Evolutionary conservation across 768 basidiomycete genomes (phyloP).

Genomic region (Roridomyces roridus): DNA sequence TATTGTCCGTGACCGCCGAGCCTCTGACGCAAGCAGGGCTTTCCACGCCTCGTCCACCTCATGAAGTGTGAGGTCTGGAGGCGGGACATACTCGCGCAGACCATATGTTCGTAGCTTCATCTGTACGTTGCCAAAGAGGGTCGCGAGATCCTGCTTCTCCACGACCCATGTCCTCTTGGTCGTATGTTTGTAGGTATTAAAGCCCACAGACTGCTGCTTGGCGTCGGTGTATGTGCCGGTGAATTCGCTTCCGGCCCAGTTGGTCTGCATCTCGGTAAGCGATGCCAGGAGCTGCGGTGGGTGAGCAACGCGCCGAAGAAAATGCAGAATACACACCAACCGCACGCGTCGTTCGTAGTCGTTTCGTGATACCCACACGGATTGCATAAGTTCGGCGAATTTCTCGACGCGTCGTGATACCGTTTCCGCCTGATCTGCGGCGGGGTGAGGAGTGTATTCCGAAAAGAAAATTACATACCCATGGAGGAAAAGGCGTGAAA

Average conservation of each 20-base stretch:
- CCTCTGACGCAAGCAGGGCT: slow-evolving; percentile 74
- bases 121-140: slow-evolving; percentile 91
- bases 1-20: slow-evolving; percentile 76
- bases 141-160: slow-evolving; percentile 87
- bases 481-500: slow-evolving; percentile 99
- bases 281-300: slow-evolving; percentile 64
- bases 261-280: slow-evolving; percentile 67
- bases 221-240: slow-evolving; percentile 83
- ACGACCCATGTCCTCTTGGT: slow-evolving; percentile 88
- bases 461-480: slow-evolving; percentile 57
- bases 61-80: slow-evolving; percentile 65
- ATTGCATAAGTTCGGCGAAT: slow-evolving; percentile 95
- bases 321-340: slow-evolving; percentile 49
- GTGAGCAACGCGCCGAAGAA: slow-evolving; percentile 5
- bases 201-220: slow-evolving; percentile 73
- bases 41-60: slow-evolving; percentile 86
- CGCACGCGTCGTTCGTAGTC: slow-evolving; percentile 92
- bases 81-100: slow-evolving; percentile 83
- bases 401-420: slow-evolving; percentile 93
- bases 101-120: slow-evolving; percentile 94
- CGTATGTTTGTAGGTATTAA: slow-evolving; percentile 83
- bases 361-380: slow-evolving; percentile 84
- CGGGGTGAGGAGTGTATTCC: slow-evolving; percentile 10
- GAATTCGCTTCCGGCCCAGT: slow-evolving; percentile 73
- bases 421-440: slow-evolving; percentile 90